These are phyloP conservation scores for Inga leiocalycina DNA, from an alignment of 306 rosid genomes.

Conservation along the genomic window DNA sequence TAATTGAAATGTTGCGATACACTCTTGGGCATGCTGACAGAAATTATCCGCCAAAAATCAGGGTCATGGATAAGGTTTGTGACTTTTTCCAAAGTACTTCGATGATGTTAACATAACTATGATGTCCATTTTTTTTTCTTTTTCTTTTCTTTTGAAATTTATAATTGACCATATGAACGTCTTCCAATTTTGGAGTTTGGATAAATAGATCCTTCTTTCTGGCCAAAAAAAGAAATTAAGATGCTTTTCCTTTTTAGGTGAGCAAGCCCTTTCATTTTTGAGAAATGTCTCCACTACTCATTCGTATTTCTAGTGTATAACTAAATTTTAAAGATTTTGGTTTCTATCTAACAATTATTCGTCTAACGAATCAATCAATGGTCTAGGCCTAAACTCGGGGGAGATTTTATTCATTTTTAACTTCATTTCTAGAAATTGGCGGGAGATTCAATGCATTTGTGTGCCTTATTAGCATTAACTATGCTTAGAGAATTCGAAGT, in stretches of 20 bases:
- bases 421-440: background rate
- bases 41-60: constrained; percentile 54
- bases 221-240: background rate
- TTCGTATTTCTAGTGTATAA: background rate
- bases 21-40: constrained; percentile 84
- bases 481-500: constrained; percentile 15
- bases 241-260: background rate
- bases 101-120: background rate
- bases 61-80: constrained; percentile 50
- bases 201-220: background rate
- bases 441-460: background rate
- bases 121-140: background rate
- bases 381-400: background rate
- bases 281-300: too few relatives aligned
- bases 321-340: background rate
- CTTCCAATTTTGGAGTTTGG: background rate
- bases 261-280: background rate
- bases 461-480: background rate
- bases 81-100: constrained; percentile 24
- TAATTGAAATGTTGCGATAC: constrained; percentile 64
- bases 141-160: background rate
- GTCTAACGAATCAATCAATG: background rate
- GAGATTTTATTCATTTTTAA: background rate
- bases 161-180: background rate
- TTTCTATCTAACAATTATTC: background rate